phyloP scores from a whole-genome alignment of 2,329 filamentous ascomycete species.

The Bisporella sp. region DNA sequence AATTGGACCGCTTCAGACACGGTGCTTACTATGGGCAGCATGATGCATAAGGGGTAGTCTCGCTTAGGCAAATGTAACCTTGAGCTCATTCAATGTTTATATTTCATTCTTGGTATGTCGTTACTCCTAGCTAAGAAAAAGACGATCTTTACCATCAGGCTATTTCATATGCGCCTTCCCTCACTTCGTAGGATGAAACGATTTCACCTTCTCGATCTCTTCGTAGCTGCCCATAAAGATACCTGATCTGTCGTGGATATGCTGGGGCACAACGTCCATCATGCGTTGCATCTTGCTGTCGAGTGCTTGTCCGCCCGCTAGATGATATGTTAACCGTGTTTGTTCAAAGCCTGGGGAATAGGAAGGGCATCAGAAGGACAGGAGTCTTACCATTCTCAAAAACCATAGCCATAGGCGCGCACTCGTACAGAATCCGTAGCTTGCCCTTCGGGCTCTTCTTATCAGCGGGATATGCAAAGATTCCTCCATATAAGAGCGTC shows the following conservation, averaged over 20 bases:
- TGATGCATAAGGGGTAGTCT: no score
- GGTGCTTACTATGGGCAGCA: no score
- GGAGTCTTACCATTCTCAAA: conserved; percentile 83
- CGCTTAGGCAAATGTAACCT: no score
- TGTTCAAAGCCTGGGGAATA: background rate
- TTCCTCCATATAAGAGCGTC: conserved; percentile 88
- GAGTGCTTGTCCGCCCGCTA: conserved; percentile 86
- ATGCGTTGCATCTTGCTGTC: conserved; percentile 88
- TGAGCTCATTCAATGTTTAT: no score
- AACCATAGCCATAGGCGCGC: conserved; percentile 96
- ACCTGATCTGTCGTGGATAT: conserved; percentile 91
- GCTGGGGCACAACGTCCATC: conserved; percentile 80
- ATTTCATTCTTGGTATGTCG: no score
- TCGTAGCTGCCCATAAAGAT: conserved; percentile 95
- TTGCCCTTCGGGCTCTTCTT: conserved; percentile 99
- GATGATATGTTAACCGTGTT: conserved; percentile 24
- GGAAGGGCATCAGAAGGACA: background rate
- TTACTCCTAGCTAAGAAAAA: no score
- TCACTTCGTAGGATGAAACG: conserved; percentile 33
- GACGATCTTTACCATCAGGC: no score
- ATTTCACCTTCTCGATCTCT: conserved; percentile 86
- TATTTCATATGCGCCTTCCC: conserved; percentile 7
- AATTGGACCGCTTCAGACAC: no score
- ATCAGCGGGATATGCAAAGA: conserved; percentile 96
- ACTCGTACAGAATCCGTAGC: conserved; percentile 94